Conservation (phyloP, 2,329 filamentous ascomycete species). For the Magnaporthiopsis incrustans region DNA sequence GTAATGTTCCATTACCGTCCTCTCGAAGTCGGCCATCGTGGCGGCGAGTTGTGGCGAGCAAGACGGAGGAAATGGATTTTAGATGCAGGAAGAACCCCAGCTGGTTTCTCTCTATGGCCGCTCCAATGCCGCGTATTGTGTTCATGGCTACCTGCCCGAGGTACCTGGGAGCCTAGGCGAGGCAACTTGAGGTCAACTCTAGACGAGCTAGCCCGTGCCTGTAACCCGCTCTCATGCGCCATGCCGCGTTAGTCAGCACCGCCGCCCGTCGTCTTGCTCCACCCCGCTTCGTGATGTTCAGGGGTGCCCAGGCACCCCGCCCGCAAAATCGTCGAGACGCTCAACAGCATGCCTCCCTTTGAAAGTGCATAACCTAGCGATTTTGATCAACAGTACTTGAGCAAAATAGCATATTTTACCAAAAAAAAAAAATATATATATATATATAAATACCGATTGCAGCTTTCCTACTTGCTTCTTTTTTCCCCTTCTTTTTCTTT, state of each 20-base stretch:
- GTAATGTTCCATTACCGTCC: conserved; percentile 80
- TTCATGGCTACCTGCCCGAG: neutral
- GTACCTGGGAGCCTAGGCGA: neutral
- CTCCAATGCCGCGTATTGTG: too few relatives aligned
- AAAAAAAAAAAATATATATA: too few relatives aligned
- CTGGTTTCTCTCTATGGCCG: neutral
- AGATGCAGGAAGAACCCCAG: neutral
- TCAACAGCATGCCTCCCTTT: too few relatives aligned
- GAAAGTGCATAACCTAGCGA: too few relatives aligned
- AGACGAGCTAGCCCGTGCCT: neutral
- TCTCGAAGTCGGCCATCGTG: conserved; percentile 62
- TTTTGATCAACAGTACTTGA: too few relatives aligned
- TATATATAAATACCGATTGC: too few relatives aligned
- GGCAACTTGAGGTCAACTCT: neutral
- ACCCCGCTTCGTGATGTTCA: neutral
- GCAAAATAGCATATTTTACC: too few relatives aligned
- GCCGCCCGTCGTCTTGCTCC: neutral
- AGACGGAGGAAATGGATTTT: neutral
- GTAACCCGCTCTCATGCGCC: neutral
- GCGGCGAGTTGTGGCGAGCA: conserved; percentile 1
- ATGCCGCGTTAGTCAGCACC: neutral
- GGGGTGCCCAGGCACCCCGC: too few relatives aligned
- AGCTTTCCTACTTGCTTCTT: too few relatives aligned
- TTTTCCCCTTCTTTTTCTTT: too few relatives aligned
- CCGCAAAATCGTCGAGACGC: too few relatives aligned